Evolutionary conservation across 345 rosid genomes (phyloP), one percentile per base, ranked within the genome.

Genomic region (Euclidium syriacum): DNA sequence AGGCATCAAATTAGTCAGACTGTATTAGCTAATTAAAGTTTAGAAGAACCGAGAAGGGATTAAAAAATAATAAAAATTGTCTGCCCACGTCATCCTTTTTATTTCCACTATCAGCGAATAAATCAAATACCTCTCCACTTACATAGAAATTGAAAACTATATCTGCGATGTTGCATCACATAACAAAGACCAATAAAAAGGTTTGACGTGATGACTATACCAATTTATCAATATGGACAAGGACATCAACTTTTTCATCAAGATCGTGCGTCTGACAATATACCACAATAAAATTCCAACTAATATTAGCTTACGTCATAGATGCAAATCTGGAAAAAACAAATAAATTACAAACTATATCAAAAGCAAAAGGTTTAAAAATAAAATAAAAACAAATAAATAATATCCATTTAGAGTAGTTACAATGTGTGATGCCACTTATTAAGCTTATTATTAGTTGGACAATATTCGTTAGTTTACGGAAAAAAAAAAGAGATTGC

Each of bases 201-300:
- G 18, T 68, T 42, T 47, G 54, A 52, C 54, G 62, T 69, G 56
- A 61, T 61, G 42, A 44, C 32, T 16, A 52, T 24, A 33, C 47
- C 47, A 48, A 55, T 56, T 56, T 27, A 46, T 26, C 49, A 35
- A 39, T 43, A 52, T n/a, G 27, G 49, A 62, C 63, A 54, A 7
- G 34, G 6, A 54, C 62, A 10, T 0, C 30, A 10, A 29, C 15
- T n/a, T 70, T 58, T 27, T 35, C n/a, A 55, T 62, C 46, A 47
- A 3, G 51, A 62, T 70, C 58, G 68, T 70, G 74, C 43, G 38
- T 62, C 69, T 70, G 69, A 70, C 69, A 46, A 42, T 20, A 46
- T 19, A 36, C 68, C 49, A 30, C 64, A 62, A 52, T 25, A 24
- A 18, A 17, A 35, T 52, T 61, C 74, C 58, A 55, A 63, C 29